A percentile compares a stretch with the other conserved stretches of the same genome.
Evolutionary conservation across 2,329 filamentous ascomycete genomes (phyloP).

Genomic region (Epichloe uncinata): DNA sequence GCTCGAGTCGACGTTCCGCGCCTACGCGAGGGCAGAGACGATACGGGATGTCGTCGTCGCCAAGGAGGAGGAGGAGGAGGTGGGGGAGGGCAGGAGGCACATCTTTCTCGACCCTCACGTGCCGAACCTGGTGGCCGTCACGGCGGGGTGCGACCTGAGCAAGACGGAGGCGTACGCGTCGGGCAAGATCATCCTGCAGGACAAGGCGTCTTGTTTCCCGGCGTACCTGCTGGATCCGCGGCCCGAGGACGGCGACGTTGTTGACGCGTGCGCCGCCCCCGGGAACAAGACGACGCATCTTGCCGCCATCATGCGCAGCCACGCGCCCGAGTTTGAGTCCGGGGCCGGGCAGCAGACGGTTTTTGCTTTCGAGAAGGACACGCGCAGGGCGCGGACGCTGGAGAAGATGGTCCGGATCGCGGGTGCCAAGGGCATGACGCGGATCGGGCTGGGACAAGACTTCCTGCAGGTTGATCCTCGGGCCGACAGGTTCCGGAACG

Average conservation of each 20-base stretch:
- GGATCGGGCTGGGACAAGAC: conserved; percentile 61
- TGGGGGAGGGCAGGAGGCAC: conserved; percentile 23
- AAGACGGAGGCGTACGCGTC: conserved; percentile 59
- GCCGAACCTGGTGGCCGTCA: conserved; percentile 69
- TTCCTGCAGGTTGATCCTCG: conserved; percentile 64
- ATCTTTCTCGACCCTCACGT: conserved; percentile 69
- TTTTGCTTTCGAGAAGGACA: conserved; percentile 70
- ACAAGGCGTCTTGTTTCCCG: conserved; percentile 95
- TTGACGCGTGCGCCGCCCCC: conserved; percentile 91
- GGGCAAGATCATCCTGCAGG: conserved; percentile 79
- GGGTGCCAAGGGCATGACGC: conserved; percentile 52
- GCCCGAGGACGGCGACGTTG: conserved; percentile 55
- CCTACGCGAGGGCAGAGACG: conserved; percentile 41
- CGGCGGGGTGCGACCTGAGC: conserved; percentile 57
- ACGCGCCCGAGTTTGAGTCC: conserved; percentile 23
- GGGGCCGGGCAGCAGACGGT: conserved; percentile 30
- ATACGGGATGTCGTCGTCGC: conserved; percentile 41
- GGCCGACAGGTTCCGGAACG: conserved; percentile 47
- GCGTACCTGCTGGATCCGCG: conserved; percentile 69
- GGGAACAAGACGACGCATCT: conserved; percentile 97
- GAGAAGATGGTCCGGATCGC: conserved; percentile 74
- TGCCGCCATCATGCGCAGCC: conserved; percentile 53
- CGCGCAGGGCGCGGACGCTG: conserved; percentile 56
- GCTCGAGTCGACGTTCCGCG: conserved; percentile 59
- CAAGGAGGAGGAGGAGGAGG: conserved; percentile 7